These are phyloP conservation scores for Russula lepida DNA, from an alignment of 768 basidiomycete genomes.

Conservation along the genomic window DNA sequence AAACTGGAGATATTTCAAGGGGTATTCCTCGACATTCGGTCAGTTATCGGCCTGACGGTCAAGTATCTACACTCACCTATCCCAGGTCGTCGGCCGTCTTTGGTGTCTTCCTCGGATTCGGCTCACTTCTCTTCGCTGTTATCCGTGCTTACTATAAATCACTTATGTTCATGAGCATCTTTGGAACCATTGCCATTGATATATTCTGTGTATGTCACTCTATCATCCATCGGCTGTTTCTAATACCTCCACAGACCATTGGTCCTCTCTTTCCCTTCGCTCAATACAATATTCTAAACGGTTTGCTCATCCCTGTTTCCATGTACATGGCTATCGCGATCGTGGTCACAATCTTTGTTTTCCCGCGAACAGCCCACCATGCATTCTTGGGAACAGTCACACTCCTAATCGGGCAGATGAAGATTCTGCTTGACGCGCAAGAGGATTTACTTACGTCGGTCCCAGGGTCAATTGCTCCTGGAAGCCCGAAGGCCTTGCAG, in stretches of 20 bases:
- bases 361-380: conserved; percentile 46
- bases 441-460: conserved; percentile 25
- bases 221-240: background rate
- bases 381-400: conserved; percentile 28
- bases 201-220: conserved; percentile 32
- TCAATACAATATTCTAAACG: conserved; percentile 37
- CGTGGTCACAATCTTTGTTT: conserved; percentile 38
- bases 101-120: conserved; percentile 43
- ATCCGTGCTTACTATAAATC: conserved; percentile 41
- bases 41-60: background rate
- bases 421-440: conserved; percentile 29
- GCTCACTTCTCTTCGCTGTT: conserved; percentile 36
- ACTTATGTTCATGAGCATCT: conserved; percentile 37
- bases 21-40: conserved; percentile 40
- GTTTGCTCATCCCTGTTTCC: conserved; percentile 37
- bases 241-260: conserved; percentile 27
- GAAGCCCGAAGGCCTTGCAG: conserved; percentile 21
- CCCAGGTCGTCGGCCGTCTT: conserved; percentile 36
- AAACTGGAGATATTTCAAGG: conserved; percentile 40
- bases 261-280: conserved; percentile 43
- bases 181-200: conserved; percentile 41
- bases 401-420: conserved; percentile 27
- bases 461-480: conserved; percentile 23
- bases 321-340: conserved; percentile 43
- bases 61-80: background rate